Evolutionary conservation across 257 asterid genomes (phyloP).

Genomic region (Petunia secreta): DNA sequence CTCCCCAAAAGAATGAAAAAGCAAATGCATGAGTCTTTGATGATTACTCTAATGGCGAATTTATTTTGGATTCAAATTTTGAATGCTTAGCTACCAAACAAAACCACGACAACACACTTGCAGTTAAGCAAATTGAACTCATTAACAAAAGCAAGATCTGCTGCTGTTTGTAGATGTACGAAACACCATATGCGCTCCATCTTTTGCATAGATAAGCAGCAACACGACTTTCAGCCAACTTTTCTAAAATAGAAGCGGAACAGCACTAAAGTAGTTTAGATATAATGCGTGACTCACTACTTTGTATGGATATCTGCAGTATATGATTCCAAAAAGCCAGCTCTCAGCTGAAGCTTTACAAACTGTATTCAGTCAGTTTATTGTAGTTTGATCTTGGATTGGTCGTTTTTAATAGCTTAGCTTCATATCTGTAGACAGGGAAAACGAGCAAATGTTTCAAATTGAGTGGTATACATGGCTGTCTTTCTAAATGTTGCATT

Average conservation of each 20-base stretch:
- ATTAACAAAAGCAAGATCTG: neutral
- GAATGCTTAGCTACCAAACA: too few species aligned
- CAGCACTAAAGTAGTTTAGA: too few species aligned
- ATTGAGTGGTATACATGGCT: neutral
- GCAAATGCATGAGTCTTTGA: too few species aligned
- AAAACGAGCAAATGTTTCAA: neutral
- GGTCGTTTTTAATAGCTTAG: neutral
- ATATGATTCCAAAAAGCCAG: conserved; percentile 13
- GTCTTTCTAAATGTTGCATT: neutral
- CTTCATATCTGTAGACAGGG: conserved; percentile 1
- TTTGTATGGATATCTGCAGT: neutral
- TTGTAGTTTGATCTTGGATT: neutral
- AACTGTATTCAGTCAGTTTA: neutral
- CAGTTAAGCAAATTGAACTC: neutral
- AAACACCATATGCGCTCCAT: neutral
- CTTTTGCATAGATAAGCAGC: conserved; percentile 18
- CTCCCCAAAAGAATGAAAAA: too few species aligned
- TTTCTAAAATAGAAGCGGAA: neutral
- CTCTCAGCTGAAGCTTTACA: neutral
- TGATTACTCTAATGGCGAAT: too few species aligned
- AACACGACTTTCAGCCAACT: neutral
- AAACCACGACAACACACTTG: too few species aligned
- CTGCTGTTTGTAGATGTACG: neutral
- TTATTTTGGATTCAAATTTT: too few species aligned
- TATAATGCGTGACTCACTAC: too few species aligned